phyloP scores from a whole-genome alignment of 257 asterid genomes.

The Craterostigma plantagineum region DNA sequence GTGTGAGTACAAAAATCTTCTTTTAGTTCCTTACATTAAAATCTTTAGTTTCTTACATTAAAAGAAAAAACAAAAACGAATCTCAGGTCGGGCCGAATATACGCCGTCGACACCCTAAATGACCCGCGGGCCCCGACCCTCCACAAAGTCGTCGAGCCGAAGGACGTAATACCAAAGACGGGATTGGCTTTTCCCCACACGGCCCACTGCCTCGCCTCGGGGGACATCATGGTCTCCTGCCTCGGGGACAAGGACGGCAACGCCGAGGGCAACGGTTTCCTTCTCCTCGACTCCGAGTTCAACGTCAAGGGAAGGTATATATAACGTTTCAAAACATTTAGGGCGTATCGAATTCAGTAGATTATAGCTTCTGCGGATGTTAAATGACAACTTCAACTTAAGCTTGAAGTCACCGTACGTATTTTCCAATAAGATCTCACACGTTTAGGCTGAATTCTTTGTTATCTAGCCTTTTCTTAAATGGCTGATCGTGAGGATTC shows the following conservation, averaged over 20 bases:
- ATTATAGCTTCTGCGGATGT: no score
- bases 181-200: slow-evolving; percentile 97
- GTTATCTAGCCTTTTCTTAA: no score
- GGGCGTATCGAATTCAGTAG: no score
- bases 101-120: slow-evolving; percentile 66
- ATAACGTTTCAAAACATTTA: no score
- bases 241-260: slow-evolving; percentile 98
- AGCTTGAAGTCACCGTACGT: no score
- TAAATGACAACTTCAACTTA: no score
- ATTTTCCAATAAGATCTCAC: no score
- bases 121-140: slow-evolving; percentile 73
- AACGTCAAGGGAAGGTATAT: slow-evolving; percentile 98
- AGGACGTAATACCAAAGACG: slow-evolving; percentile 51
- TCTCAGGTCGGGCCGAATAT: slow-evolving; percentile 88
- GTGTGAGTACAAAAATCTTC: slow-evolving; percentile 36
- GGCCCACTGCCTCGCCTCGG: slow-evolving; percentile 96
- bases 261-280: slow-evolving; percentile 87
- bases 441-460: no score
- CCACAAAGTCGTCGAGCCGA: slow-evolving; percentile 64
- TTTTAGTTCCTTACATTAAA: no score
- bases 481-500: no score
- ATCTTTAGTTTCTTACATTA: no score
- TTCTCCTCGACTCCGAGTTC: slow-evolving; percentile 70
- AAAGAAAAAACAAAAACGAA: neutral
- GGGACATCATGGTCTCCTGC: slow-evolving; percentile 90